Evolutionary conservation across 768 basidiomycete species (phyloP), one percentile per base, ranked within the genome.

Genomic region (Termitomyces sp.): DNA sequence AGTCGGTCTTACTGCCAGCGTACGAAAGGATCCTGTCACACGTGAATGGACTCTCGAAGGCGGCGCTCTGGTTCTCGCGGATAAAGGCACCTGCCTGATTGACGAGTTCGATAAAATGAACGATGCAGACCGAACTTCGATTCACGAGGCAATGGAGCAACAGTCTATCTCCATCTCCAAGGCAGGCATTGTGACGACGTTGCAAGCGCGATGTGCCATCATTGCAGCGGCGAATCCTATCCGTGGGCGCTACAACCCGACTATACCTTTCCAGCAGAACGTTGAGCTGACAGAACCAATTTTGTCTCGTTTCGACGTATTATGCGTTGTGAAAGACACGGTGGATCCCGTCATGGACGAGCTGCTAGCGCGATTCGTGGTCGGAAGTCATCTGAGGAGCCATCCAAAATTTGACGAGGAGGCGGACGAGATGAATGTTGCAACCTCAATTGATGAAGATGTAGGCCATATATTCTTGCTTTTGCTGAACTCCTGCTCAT

Each of bases 41-140:
- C 83, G 89, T 20, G 97, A 98, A 74, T 99, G 97, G 97, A 98
- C 97, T 3, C 82, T 99, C 27, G 97, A 99, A 73, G 97, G 97
- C 14, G 97, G 97, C 9, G 97, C 97, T 2, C 80, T 99, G 10
- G 97, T 99, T n/a, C 80, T 99, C 20, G 97, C 97, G 2, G 97
- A 99, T 75, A 97, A 96, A 74, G 97, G 97, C 13, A 93, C 90
- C 27, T 98, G 97, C 68, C 78, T 98, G 37, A 99, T 99, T 64
- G 97, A 99, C 74, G 97, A 98, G 72, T 98, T 99, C 71, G 97
- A 99, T 79, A 99, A 99, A 80, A 99, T 99, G 97, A 98, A 98
- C 74, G 97, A 98, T 67, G 83, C 93, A 16, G 96, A 99, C 71
- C 82, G 96, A 65, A 98, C 95, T 16, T 97, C 95, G 4, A 98